Base-by-base conservation (phyloP, 108 stramenopile species). In the Skeletonema menzelii region DNA sequence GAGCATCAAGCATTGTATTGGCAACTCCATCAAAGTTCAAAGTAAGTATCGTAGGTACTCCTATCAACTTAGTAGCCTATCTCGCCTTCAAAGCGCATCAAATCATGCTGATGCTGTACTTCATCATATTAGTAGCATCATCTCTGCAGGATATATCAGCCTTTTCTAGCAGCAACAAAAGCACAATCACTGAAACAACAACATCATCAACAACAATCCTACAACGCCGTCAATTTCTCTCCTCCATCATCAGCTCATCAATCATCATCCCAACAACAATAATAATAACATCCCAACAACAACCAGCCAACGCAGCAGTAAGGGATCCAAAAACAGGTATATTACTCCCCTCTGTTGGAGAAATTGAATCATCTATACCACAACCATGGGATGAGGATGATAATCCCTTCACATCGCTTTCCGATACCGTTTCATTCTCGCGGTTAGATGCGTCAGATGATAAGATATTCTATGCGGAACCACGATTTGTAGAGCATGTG, bases 401-500 rank as follows among this genome's bases (percentile, higher is more conserved):
- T 22, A 88, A 91, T 80, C 89, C 92, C 13, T 76, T 91, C 32
- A 24, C 74, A n/a, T 68, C 38, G 4, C 40, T 42, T n/a, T 17
- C 61, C 0, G 76, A 62, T 5, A 58, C 30, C 12, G 30, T 47
- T 38, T 73, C 66, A 1, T 91, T 94, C 77, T 70, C 76, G 20
- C 76, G 91, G 49, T 67, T 94, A 19, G 93, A 94, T 64, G 63
- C 87, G 14, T 74, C 79, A 15, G 79, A 86, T 4, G 93, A 94
- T 65, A 63, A 78, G 20, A 61, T 82, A 6, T 94, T 94, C 56
- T 94, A 94, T 58, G 14, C 82, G 2, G 88, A 89, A 56, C 89
- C 93, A 7, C 75, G 93, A 46, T 94, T 91, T 68, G 90, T 90
- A 8, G 93, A 94, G 59, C 93, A 94, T 73, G 89, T 94, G 14